Conservation (phyloP, 2,329 filamentous ascomycete genomes). For the Sporothrix variecibatus region DNA sequence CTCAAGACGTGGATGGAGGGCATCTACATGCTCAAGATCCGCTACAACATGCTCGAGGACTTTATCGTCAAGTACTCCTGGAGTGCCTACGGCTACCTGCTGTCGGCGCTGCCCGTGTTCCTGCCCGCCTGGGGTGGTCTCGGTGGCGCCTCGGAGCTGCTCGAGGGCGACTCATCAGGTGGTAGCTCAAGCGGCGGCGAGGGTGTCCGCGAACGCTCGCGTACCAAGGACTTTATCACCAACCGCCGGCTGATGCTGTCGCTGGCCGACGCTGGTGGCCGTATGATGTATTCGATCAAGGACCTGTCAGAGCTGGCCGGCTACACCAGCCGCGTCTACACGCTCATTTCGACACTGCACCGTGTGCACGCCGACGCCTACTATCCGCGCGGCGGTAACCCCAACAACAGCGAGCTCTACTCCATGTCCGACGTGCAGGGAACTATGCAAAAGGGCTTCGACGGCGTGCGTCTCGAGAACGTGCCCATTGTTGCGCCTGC, state of each 20-base stretch:
- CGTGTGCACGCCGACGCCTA: constrained; percentile 91
- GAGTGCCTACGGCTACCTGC: constrained; percentile 94
- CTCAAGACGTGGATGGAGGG: constrained; percentile 97
- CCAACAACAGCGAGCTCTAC: constrained; percentile 67
- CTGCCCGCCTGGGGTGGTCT: constrained; percentile 90
- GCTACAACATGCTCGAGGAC: constrained; percentile 98
- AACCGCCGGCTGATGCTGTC: constrained; percentile 99
- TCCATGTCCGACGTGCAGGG: constrained; percentile 90
- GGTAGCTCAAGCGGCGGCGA: constrained; percentile 35
- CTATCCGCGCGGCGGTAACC: constrained; percentile 47
- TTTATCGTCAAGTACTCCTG: constrained; percentile 98
- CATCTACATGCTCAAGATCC: constrained; percentile 96
- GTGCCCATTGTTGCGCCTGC: constrained; percentile 89
- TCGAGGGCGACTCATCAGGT: constrained; percentile 38
- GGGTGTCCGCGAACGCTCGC: constrained; percentile 69
- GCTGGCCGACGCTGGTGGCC: constrained; percentile 88
- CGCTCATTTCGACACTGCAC: constrained; percentile 90
- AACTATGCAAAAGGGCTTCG: constrained; percentile 91
- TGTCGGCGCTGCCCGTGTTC: constrained; percentile 92
- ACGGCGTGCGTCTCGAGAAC: constrained; percentile 88
- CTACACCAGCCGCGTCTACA: constrained; percentile 94
- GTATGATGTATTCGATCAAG: constrained; percentile 99
- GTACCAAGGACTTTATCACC: constrained; percentile 99
- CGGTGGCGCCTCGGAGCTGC: constrained; percentile 70
- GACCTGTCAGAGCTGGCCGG: constrained; percentile 94